These are phyloP conservation scores for Paracorniculantispora psalliotae DNA, from an alignment of 2,329 filamentous ascomycete genomes.

Conservation along the genomic window DNA sequence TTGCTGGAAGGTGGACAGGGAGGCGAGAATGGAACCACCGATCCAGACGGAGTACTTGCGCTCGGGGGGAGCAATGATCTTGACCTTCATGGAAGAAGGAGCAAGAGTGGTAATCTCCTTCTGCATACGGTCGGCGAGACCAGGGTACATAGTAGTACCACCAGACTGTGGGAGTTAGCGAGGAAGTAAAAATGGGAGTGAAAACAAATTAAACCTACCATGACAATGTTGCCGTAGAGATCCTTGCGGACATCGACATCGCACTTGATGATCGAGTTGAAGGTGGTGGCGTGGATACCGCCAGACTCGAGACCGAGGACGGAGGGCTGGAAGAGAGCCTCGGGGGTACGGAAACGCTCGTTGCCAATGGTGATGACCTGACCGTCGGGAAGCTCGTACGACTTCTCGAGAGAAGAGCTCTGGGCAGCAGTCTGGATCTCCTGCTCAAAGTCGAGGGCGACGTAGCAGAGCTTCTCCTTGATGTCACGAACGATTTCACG, in stretches of 20 bases:
- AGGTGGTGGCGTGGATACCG: constrained; percentile 99
- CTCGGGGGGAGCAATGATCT: constrained; percentile 99
- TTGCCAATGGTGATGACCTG: constrained; percentile 99
- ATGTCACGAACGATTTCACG: constrained; percentile 99
- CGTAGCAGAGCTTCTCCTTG: constrained; percentile 99
- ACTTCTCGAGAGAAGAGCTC: constrained; percentile 99
- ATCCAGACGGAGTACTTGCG: constrained; percentile 99
- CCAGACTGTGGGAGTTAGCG: constrained; percentile 67
- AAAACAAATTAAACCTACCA: constrained; percentile 61
- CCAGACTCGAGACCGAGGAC: constrained; percentile 97
- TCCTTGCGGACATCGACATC: constrained; percentile 99
- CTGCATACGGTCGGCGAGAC: constrained; percentile 99
- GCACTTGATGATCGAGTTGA: constrained; percentile 99
- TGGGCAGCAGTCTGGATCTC: constrained; percentile 99
- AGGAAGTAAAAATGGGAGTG: too few species aligned
- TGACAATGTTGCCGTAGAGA: constrained; percentile 99
- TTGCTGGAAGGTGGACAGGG: constrained; percentile 99
- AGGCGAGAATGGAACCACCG: constrained; percentile 99
- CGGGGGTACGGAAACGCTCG: constrained; percentile 99
- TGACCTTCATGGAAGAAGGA: constrained; percentile 99
- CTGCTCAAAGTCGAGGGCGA: constrained; percentile 99
- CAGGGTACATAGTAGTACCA: constrained; percentile 99
- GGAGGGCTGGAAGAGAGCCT: constrained; percentile 98
- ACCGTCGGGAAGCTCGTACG: constrained; percentile 98
- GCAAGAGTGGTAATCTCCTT: constrained; percentile 99